Evolutionary conservation across 306 rosid species (phyloP).

Genomic region (Clitoria ternatea): DNA sequence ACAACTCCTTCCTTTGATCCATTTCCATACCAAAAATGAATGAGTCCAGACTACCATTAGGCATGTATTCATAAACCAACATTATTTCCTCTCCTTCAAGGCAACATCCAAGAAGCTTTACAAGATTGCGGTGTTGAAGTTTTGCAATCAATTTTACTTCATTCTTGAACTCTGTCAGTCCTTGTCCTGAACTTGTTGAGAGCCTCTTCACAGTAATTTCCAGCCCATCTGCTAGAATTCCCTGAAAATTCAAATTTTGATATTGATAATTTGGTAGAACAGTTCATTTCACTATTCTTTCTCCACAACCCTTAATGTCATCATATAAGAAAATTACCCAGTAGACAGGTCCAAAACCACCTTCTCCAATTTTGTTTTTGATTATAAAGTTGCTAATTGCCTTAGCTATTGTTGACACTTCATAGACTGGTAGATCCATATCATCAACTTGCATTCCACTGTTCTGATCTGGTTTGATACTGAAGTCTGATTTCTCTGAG

Average conservation of each 20-base stretch:
- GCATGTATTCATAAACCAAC: constrained; percentile 45
- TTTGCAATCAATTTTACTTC: constrained; percentile 51
- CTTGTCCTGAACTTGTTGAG: constrained; percentile 46
- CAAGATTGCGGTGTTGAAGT: constrained; percentile 61
- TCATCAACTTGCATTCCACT: constrained; percentile 41
- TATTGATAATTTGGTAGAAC: neutral
- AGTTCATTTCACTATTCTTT: neutral
- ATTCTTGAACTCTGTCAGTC: constrained; percentile 39
- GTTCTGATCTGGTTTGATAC: constrained; percentile 18
- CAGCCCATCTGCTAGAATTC: constrained; percentile 35
- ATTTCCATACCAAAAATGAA: constrained; percentile 55
- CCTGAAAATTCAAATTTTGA: constrained; percentile 27
- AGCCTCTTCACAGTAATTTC: constrained; percentile 60
- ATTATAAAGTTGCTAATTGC: constrained; percentile 43
- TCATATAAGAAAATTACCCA: constrained; percentile 21
- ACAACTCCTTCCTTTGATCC: neutral
- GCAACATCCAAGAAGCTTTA: constrained; percentile 53
- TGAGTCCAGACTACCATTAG: constrained; percentile 39
- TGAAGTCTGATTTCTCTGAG: constrained; percentile 6
- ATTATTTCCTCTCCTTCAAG: constrained; percentile 42
- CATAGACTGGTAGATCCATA: constrained; percentile 45
- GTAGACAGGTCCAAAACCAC: constrained; percentile 62
- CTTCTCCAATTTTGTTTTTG: constrained; percentile 51
- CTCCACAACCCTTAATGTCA: neutral
- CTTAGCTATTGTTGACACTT: constrained; percentile 33